These are phyloP conservation scores for Termitomyces sp. DNA, from an alignment of 768 basidiomycete species.

Conservation along the genomic window DNA sequence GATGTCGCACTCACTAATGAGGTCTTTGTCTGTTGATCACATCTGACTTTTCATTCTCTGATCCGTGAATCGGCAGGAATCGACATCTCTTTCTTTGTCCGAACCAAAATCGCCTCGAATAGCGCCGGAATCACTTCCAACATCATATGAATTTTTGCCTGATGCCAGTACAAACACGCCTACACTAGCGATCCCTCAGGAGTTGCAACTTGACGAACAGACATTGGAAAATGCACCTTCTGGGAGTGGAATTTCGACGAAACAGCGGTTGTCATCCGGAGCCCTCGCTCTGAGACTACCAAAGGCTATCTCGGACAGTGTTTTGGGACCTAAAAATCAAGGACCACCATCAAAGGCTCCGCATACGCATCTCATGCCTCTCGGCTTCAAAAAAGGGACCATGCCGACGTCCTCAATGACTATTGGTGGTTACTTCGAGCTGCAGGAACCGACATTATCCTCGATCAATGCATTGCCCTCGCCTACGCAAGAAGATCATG, in stretches of 20 bases:
- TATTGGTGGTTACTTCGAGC: not conserved
- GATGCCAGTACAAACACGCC: not conserved
- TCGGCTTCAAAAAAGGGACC: slow-evolving; percentile 39
- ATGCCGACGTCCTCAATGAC: slow-evolving; percentile 5
- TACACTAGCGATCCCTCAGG: not conserved
- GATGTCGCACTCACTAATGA: not conserved
- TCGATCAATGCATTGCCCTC: not conserved
- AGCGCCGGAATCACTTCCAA: too few relatives aligned
- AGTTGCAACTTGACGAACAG: slow-evolving; percentile 4
- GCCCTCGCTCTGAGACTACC: slow-evolving; percentile 25
- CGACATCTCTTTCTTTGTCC: not conserved
- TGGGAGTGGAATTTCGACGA: slow-evolving; percentile 40
- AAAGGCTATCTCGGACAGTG: not conserved
- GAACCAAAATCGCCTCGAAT: too few relatives aligned
- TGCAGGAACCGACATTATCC: not conserved
- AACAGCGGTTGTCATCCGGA: slow-evolving; percentile 41
- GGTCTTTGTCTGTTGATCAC: not conserved
- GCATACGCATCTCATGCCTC: slow-evolving; percentile 5
- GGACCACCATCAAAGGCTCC: not conserved
- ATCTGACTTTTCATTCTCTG: not conserved
- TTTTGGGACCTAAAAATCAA: slow-evolving; percentile 7
- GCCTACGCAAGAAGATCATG: not conserved
- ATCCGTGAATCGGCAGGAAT: not conserved
- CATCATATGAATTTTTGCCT: not conserved
- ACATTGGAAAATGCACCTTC: slow-evolving; percentile 10